Percentiles rank a stretch among this genome's conserved stretches.
Evolutionary conservation across 345 rosid species (phyloP).

Genomic region (Lepidium aucheri): DNA sequence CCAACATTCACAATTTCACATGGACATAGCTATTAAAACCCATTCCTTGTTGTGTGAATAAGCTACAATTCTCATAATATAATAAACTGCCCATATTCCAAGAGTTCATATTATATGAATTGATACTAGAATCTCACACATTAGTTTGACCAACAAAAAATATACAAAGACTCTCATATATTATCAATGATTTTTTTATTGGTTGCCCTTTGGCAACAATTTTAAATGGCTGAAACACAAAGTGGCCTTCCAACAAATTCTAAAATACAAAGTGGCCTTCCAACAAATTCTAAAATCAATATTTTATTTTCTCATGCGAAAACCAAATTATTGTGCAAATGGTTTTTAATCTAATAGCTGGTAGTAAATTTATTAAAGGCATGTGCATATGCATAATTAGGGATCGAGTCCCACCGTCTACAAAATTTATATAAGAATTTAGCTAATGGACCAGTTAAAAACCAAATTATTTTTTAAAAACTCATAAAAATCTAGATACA

Average conservation of each 20-base stretch:
- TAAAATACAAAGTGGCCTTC: neutral
- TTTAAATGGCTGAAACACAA: neutral
- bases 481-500: no score
- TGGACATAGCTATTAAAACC: neutral
- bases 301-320: no score
- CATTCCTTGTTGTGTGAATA: neutral
- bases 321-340: no score
- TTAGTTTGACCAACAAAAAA: neutral
- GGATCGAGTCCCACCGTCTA: no score
- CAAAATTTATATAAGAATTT: no score
- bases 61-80: neutral
- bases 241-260: neutral
- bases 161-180: neutral
- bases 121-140: neutral
- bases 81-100: constrained; percentile 3
- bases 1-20: neutral
- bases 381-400: no score
- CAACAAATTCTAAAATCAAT: neutral
- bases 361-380: no score
- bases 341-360: no score
- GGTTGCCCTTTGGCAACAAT: neutral
- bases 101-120: no score
- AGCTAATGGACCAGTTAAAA: no score
- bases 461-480: no score
- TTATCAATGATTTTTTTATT: neutral